Conservation (phyloP, 805 yeast species). For the Sugiyamaella lignohabitans region DNA sequence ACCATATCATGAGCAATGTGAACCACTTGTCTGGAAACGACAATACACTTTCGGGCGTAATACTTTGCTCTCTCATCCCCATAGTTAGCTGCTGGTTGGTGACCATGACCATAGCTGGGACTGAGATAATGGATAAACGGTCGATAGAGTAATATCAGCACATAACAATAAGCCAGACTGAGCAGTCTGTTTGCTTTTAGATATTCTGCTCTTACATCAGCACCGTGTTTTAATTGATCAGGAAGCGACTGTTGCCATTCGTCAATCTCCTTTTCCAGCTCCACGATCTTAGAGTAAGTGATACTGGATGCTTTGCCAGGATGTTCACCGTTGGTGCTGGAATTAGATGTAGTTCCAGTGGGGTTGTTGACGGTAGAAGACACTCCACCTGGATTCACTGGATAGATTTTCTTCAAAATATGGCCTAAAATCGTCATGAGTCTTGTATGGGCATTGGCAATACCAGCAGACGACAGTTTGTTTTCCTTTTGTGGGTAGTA, state of each 20-base stretch:
- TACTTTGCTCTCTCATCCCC: conserved; percentile 57
- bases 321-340: neutral
- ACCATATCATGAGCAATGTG: conserved; percentile 76
- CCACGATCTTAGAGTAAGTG: conserved; percentile 40
- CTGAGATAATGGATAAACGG: conserved; percentile 83
- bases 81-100: conserved; percentile 3
- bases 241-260: conserved; percentile 71
- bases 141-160: conserved; percentile 73
- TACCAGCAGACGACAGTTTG: conserved; percentile 61
- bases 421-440: conserved; percentile 64
- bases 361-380: conserved; percentile 22
- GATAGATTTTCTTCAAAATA: conserved; percentile 68
- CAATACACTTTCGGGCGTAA: conserved; percentile 76
- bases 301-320: conserved; percentile 11
- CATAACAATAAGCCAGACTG: conserved; percentile 41
- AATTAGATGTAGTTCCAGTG: neutral
- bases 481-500: conserved; percentile 45
- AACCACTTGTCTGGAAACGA: conserved; percentile 76
- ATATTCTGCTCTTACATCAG: conserved; percentile 60
- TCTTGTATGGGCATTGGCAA: conserved; percentile 80
- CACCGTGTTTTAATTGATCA: conserved; percentile 60
- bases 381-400: conserved; percentile 43
- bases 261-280: conserved; percentile 61
- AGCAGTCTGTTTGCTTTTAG: conserved; percentile 68
- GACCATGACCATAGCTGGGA: conserved; percentile 37